Conservation (phyloP, 78 protist genomes). For the Corallochytrium limacisporum region DNA sequence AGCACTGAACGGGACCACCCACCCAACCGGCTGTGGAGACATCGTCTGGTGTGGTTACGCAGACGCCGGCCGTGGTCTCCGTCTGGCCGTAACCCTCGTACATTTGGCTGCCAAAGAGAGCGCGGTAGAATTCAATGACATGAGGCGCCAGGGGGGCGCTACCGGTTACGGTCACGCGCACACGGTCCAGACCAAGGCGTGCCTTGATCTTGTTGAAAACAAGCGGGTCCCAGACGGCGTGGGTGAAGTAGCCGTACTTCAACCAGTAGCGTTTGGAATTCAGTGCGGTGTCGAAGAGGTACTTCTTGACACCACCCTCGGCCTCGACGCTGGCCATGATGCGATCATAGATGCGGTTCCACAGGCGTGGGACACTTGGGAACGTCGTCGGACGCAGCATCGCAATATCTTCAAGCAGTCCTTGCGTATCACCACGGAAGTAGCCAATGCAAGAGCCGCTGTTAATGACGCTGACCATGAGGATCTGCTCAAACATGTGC, state of each 20-base stretch:
- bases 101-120: not conserved
- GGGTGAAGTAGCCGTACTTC: not conserved
- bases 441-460: constrained; percentile 48
- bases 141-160: constrained; percentile 51
- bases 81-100: constrained; percentile 62
- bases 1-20: not conserved
- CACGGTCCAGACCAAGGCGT: not conserved
- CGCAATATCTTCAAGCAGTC: constrained; percentile 43
- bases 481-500: constrained; percentile 51
- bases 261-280: not conserved
- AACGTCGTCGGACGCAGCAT: constrained; percentile 46
- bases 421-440: constrained; percentile 43
- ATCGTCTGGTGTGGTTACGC: not conserved
- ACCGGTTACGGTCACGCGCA: constrained; percentile 29
- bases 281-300: constrained; percentile 22
- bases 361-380: constrained; percentile 58
- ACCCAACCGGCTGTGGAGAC: not conserved
- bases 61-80: constrained; percentile 20
- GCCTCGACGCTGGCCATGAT: not conserved
- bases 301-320: not conserved
- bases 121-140: constrained; percentile 3
- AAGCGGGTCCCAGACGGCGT: constrained; percentile 33
- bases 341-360: constrained; percentile 34
- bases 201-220: constrained; percentile 33
- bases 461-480: too few species aligned